Evolutionary conservation across 2,329 filamentous ascomycete genomes (phyloP).

Genomic region (Fusarium avenaceum): DNA sequence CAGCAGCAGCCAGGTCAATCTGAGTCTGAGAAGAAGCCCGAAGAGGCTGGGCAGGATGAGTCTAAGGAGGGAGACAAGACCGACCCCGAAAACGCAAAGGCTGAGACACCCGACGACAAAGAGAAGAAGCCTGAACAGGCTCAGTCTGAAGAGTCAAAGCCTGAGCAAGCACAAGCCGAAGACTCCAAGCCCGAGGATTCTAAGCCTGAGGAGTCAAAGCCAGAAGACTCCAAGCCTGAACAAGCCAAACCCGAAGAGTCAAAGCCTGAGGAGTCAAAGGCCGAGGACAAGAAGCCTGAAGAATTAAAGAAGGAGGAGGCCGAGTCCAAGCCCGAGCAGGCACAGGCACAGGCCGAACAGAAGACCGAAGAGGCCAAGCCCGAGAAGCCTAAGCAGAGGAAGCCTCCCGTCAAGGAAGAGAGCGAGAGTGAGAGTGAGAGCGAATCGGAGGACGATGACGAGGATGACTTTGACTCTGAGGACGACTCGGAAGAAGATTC

Average conservation of each 20-base stretch:
- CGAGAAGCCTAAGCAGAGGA: conserved; percentile 25
- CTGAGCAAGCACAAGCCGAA: conserved; percentile 7
- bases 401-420: conserved; percentile 27
- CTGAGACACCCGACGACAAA: conserved; percentile 22
- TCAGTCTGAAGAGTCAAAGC: conserved; percentile 11
- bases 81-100: conserved; percentile 22
- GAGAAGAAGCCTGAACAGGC: conserved; percentile 26
- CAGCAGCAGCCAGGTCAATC: conserved; percentile 34
- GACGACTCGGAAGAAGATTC: conserved; percentile 37
- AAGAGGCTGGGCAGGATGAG: not conserved
- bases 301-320: conserved; percentile 26
- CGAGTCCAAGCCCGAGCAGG: conserved; percentile 23
- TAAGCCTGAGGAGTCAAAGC: conserved; percentile 25
- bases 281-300: conserved; percentile 28
- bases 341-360: conserved; percentile 13
- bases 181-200: conserved; percentile 23
- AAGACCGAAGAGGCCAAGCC: conserved; percentile 27
- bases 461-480: conserved; percentile 38
- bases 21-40: conserved; percentile 18
- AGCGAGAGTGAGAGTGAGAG: conserved; percentile 34
- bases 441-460: conserved; percentile 23
- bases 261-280: conserved; percentile 9
- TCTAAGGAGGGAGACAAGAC: conserved; percentile 28
- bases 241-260: conserved; percentile 2
- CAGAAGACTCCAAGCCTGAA: conserved; percentile 7